Evolutionary conservation across 2,329 filamentous ascomycete species (phyloP), one percentile per base, ranked within the genome.

Genomic region (Epicoccum sorghinum): DNA sequence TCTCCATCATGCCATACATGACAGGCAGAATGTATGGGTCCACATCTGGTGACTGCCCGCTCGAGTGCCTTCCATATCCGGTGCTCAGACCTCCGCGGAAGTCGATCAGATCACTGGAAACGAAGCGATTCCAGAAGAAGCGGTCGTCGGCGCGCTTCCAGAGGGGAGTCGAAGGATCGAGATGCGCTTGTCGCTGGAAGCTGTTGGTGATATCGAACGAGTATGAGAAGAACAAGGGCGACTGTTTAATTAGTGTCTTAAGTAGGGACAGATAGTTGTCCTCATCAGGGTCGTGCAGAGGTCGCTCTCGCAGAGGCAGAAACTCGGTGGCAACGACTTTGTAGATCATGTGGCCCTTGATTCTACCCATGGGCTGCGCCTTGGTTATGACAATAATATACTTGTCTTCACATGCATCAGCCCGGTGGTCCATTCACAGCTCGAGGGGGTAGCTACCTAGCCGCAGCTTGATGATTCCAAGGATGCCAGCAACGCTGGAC

Each of bases 151-250:
- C 89, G 64, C 92, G 83, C 80, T 89, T 88, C 95, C 95, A 99
- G 53, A 98, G 78, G 10, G 95, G 93, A 50, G 83, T 80, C 13
- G 84, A 83, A 51, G 80, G 78, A 72, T 96, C 86, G 61, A 86
- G 81, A 63, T 93, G 86, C 3, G 93, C 87, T 74, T 98, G 95
- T 60, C 95, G 87, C 78, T 99, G 95, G 79, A 98, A 96, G 72
- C 86, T 93, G 80, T 96, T 99, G 65, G 95, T 99, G 61, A 99
- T 84, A 76, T 99, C 95, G 74, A 96, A 86, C 7, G 93, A 93
- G 80, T 99, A 99, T 52, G 95, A 98, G 71, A 97, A 99, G 83
- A 96, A 98, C 88, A 98, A 92, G 7, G 93, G 91, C 0, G 90
- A 90, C 10, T 85, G 87, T 73, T 89, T 89, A 65, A 99, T 83